Percentiles rank a stretch among this genome's conserved stretches.
Conservation (phyloP, 331 rosid genomes). For the Stylosanthes scabra region DNA sequence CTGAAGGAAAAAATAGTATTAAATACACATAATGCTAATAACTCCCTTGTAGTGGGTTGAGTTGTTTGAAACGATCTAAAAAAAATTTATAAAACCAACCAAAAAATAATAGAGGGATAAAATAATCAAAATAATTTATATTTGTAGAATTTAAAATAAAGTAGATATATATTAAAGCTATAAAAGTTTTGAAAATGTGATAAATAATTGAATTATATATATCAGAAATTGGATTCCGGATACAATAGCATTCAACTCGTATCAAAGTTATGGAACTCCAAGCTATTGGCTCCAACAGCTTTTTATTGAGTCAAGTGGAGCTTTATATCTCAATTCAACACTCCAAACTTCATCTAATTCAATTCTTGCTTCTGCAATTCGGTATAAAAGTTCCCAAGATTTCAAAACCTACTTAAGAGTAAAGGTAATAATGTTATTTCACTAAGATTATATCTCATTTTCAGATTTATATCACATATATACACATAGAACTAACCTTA, state of each 20-base stretch:
- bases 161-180: too few relatives aligned
- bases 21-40: too few relatives aligned
- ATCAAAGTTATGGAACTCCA: slow-evolving; percentile 65
- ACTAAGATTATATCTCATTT: neutral
- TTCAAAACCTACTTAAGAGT: slow-evolving; percentile 47
- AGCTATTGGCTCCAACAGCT: slow-evolving; percentile 68
- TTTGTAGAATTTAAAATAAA: too few relatives aligned
- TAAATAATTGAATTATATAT: neutral
- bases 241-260: slow-evolving; percentile 69
- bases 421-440: slow-evolving; percentile 45
- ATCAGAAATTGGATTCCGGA: slow-evolving; percentile 60
- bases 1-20: too few relatives aligned
- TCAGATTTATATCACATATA: neutral
- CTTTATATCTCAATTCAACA: slow-evolving; percentile 48
- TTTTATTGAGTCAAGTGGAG: slow-evolving; percentile 60
- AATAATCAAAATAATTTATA: too few relatives aligned
- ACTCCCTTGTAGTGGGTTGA: too few relatives aligned
- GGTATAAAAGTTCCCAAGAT: slow-evolving; percentile 44
- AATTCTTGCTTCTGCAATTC: slow-evolving; percentile 63
- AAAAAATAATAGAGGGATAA: too few relatives aligned
- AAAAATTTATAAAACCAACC: too few relatives aligned
- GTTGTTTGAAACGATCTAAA: too few relatives aligned
- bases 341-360: slow-evolving; percentile 45
- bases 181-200: neutral
- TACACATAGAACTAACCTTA: too few relatives aligned